These are phyloP conservation scores for Irpex rosettiformis DNA, from an alignment of 1,284 basidiomycete genomes.

Conservation along the genomic window DNA sequence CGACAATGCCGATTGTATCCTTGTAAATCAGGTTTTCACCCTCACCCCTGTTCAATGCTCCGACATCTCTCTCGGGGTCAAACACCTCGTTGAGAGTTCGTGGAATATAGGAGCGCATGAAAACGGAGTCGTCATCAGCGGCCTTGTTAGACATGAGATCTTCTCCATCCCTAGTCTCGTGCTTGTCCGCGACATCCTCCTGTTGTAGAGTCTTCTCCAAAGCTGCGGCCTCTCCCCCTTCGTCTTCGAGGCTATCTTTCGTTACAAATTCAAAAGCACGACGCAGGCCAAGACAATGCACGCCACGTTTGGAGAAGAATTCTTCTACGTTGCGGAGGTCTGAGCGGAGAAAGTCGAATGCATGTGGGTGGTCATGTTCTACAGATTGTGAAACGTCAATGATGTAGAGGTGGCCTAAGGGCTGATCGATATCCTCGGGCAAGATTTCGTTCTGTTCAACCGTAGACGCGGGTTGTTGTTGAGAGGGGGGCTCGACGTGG, in stretches of 20 bases:
- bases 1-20: slow-evolving; percentile 75
- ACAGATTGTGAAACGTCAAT: slow-evolving; percentile 99
- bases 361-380: slow-evolving; percentile 95
- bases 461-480: not conserved
- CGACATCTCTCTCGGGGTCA: slow-evolving; percentile 89
- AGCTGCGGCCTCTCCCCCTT: slow-evolving; percentile 37
- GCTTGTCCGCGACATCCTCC: slow-evolving; percentile 15
- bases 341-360: slow-evolving; percentile 92
- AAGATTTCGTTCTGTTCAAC: not conserved
- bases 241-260: slow-evolving; percentile 43
- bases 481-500: slow-evolving; percentile 42
- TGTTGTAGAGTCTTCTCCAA: slow-evolving; percentile 48
- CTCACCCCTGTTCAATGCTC: slow-evolving; percentile 65
- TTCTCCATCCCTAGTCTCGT: slow-evolving; percentile 24
- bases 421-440: too few relatives aligned
- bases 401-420: slow-evolving; percentile 72
- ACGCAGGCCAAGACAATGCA: slow-evolving; percentile 76
- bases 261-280: slow-evolving; percentile 89
- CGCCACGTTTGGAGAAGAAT: slow-evolving; percentile 81
- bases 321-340: slow-evolving; percentile 94
- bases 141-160: slow-evolving; percentile 14
- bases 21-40: slow-evolving; percentile 80
- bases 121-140: slow-evolving; percentile 80
- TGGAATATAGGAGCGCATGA: slow-evolving; percentile 90
- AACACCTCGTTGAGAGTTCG: slow-evolving; percentile 87